These are phyloP conservation scores for Parascedosporium putredinis DNA, from an alignment of 2,329 filamentous ascomycete species.

Conservation along the genomic window DNA sequence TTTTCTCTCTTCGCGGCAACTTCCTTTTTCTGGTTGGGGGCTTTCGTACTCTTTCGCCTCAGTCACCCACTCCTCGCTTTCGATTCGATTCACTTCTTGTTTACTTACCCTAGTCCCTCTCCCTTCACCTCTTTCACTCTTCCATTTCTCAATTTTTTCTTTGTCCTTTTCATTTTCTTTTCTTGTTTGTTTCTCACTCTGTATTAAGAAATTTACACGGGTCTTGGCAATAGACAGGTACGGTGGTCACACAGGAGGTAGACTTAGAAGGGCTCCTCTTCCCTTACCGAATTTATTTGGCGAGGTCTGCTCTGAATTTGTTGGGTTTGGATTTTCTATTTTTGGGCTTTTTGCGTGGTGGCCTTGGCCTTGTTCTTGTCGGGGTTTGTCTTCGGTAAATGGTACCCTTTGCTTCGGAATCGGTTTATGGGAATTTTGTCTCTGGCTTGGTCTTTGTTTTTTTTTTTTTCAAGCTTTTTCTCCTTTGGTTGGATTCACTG, in stretches of 20 bases:
- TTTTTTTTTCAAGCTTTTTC: too few relatives aligned
- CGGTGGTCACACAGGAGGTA: slow-evolving; percentile 2
- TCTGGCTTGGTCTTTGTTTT: too few relatives aligned
- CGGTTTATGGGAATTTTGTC: too few relatives aligned
- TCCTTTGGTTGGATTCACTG: too few relatives aligned
- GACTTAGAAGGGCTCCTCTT: not conserved
- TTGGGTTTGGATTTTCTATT: not conserved
- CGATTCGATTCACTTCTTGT: not conserved
- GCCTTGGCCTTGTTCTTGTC: too few relatives aligned
- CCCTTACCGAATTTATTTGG: not conserved
- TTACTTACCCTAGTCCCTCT: not conserved
- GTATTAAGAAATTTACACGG: slow-evolving; percentile 1
- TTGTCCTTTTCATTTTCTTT: not conserved
- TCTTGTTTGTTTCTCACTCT: not conserved
- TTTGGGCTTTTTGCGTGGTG: too few relatives aligned
- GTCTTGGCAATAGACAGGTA: not conserved
- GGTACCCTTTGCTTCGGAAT: too few relatives aligned
- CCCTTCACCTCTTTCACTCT: not conserved
- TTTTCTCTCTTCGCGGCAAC: not conserved
- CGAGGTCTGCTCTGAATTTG: not conserved
- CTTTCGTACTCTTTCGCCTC: slow-evolving; percentile 6
- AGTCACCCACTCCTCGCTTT: not conserved
- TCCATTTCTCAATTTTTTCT: slow-evolving; percentile 4
- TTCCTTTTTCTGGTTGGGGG: slow-evolving; percentile 3
- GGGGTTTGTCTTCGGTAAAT: too few relatives aligned